These are phyloP conservation scores for Tylopilus sp. DNA, from an alignment of 768 basidiomycete species.

Conservation along the genomic window DNA sequence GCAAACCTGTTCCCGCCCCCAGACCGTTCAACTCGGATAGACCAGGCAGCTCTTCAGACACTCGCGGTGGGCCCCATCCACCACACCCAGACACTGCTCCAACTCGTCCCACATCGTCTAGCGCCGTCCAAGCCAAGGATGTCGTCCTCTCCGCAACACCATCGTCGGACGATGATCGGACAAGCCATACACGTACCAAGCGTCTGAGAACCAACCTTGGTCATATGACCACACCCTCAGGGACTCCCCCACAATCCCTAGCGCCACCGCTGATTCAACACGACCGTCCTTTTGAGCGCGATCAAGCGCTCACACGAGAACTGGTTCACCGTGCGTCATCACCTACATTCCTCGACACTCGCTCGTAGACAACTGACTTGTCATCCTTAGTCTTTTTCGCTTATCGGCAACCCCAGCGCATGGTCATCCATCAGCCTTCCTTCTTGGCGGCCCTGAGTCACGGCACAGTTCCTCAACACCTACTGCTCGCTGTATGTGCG, in stretches of 20 bases:
- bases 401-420: slow-evolving; percentile 73
- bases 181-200: slow-evolving; percentile 44
- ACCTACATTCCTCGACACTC: neutral
- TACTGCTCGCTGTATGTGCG: slow-evolving; percentile 73
- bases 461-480: slow-evolving; percentile 64
- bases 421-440: slow-evolving; percentile 75
- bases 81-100: slow-evolving; percentile 14
- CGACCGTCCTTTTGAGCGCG: slow-evolving; percentile 48
- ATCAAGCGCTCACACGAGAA: slow-evolving; percentile 64
- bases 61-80: slow-evolving; percentile 17
- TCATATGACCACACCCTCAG: slow-evolving; percentile 35
- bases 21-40: slow-evolving; percentile 46
- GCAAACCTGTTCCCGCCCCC: slow-evolving; percentile 76
- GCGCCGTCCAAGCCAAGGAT: slow-evolving; percentile 13
- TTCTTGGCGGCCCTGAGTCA: slow-evolving; percentile 66
- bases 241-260: slow-evolving; percentile 31
- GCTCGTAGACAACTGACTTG: neutral
- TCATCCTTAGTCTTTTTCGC: slow-evolving; percentile 67
- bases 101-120: slow-evolving; percentile 14
- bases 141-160: slow-evolving; percentile 8
- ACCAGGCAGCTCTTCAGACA: slow-evolving; percentile 25
- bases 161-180: slow-evolving; percentile 40
- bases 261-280: slow-evolving; percentile 33
- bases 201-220: slow-evolving; percentile 44
- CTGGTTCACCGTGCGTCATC: slow-evolving; percentile 62